phyloP scores from a whole-genome alignment of 2,329 filamentous ascomycete genomes.

The Verticillium klebahnii region DNA sequence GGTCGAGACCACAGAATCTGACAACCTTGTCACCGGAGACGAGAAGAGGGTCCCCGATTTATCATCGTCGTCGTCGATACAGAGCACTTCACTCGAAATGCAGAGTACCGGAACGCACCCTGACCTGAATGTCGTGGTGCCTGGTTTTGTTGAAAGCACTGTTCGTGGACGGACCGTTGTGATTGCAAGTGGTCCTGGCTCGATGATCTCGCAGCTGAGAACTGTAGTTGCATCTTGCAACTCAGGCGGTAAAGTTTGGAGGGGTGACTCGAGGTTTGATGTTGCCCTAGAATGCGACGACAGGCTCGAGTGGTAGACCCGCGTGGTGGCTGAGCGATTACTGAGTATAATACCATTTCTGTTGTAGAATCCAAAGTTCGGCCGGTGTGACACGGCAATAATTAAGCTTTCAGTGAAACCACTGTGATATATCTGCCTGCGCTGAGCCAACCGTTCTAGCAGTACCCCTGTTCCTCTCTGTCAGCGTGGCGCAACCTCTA shows the following conservation, averaged over 20 bases:
- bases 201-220: slow-evolving; percentile 54
- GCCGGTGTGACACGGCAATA: no score
- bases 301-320: slow-evolving; percentile 39
- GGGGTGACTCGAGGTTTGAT: slow-evolving; percentile 48
- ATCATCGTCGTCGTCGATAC: slow-evolving; percentile 4
- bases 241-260: slow-evolving; percentile 48
- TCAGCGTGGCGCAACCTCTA: not conserved
- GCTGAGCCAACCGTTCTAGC: not conserved
- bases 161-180: slow-evolving; percentile 47
- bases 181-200: slow-evolving; percentile 54
- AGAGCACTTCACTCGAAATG: not conserved
- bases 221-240: slow-evolving; percentile 48
- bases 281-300: slow-evolving; percentile 57
- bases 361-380: not conserved
- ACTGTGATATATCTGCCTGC: no score
- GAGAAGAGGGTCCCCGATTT: slow-evolving; percentile 17
- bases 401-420: no score
- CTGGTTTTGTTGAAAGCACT: slow-evolving; percentile 41
- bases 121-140: slow-evolving; percentile 39
- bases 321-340: not conserved
- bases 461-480: not conserved
- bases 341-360: not conserved
- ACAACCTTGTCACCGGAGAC: not conserved
- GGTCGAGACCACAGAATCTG: slow-evolving; percentile 8
- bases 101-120: slow-evolving; percentile 26